Percentiles rank a stretch among this genome's conserved stretches.
phyloP scores from a whole-genome alignment of 331 rosid genomes.

The Telfairia occidentalis region DNA sequence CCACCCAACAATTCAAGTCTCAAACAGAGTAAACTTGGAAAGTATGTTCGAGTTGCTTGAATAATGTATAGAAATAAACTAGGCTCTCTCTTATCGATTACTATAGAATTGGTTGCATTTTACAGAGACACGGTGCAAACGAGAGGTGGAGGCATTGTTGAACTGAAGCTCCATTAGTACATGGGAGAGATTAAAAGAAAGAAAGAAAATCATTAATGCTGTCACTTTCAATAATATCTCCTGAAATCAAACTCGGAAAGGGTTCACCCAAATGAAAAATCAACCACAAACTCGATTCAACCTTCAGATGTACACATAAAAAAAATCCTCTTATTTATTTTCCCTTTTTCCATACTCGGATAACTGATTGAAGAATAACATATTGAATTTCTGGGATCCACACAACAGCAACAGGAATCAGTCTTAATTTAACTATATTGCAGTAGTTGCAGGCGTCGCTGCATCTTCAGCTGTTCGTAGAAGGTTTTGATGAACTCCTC shows the following conservation, averaged over 20 bases:
- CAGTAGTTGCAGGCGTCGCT: constrained; percentile 32
- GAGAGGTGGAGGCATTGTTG: not conserved
- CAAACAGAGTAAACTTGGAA: not conserved
- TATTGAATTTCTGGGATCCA: not conserved
- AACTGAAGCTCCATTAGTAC: not conserved
- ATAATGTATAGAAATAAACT: not conserved
- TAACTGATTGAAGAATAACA: not conserved
- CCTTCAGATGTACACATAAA: not conserved
- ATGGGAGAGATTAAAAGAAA: too few species aligned
- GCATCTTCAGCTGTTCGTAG: constrained; percentile 40
- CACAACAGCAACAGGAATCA: not conserved
- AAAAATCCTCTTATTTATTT: not conserved
- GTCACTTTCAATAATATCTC: not conserved
- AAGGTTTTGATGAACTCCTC: constrained; percentile 54
- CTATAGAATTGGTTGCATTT: not conserved
- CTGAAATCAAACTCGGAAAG: not conserved
- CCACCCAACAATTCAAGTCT: not conserved
- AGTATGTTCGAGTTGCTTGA: not conserved
- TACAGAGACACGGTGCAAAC: not conserved
- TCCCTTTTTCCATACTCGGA: not conserved
- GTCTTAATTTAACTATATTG: constrained; percentile 7
- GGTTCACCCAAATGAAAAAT: not conserved
- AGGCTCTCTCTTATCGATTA: not conserved
- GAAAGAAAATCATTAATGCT: not conserved
- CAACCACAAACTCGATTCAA: not conserved